Conservation (phyloP, 768 basidiomycete genomes). For the Rhodotorula kratochvilovae region DNA sequence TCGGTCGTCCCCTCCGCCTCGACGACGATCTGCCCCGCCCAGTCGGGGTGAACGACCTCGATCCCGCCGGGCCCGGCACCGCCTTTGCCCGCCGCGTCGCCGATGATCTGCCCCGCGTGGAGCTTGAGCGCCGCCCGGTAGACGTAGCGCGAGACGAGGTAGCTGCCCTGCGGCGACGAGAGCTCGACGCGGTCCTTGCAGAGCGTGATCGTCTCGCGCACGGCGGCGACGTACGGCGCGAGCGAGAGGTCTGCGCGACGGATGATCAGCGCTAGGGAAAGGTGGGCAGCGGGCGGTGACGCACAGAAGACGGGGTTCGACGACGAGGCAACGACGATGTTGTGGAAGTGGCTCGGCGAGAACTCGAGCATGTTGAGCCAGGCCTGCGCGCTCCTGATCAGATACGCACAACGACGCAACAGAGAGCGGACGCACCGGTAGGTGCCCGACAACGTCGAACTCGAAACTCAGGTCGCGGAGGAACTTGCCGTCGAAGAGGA, state of each 20-base stretch:
- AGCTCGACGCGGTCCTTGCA: constrained; percentile 15
- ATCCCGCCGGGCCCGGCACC: constrained; percentile 30
- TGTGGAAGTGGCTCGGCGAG: constrained; percentile 40
- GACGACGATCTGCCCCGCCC: constrained; percentile 35
- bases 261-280: neutral
- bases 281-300: neutral
- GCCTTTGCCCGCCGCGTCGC: constrained; percentile 1
- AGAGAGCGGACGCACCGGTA: constrained; percentile 16
- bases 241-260: constrained; percentile 12
- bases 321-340: constrained; percentile 35
- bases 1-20: constrained; percentile 43
- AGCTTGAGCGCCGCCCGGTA: constrained; percentile 34
- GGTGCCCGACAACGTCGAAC: constrained; percentile 39
- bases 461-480: constrained; percentile 39
- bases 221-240: neutral
- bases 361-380: constrained; percentile 42
- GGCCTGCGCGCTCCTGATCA: neutral
- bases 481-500: constrained; percentile 40
- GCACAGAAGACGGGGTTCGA: constrained; percentile 39
- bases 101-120: constrained; percentile 22
- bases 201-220: constrained; percentile 19
- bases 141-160: constrained; percentile 34
- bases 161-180: constrained; percentile 34
- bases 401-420: too few species aligned
- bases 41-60: constrained; percentile 37